Evolutionary conservation across 176 grass and related monocot genomes (phyloP).

Genomic region (Bromus sterilis): DNA sequence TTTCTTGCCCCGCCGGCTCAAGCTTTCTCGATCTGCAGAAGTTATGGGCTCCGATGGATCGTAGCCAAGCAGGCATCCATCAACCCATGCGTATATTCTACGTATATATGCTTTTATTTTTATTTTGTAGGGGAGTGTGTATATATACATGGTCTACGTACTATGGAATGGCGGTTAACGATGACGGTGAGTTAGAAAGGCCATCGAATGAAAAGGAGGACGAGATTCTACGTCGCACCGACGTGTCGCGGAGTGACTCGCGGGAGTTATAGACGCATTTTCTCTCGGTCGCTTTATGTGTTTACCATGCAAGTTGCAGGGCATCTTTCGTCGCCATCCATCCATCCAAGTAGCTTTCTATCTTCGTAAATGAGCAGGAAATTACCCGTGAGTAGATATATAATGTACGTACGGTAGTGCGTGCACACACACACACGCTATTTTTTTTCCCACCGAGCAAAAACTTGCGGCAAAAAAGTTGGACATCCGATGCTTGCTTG

Average conservation of each 20-base stretch:
- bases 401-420: neutral
- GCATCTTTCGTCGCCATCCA: conserved; percentile 20
- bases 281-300: neutral
- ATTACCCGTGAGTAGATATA: neutral
- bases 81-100: neutral
- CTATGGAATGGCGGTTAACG: too few relatives aligned
- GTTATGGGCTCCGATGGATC: too few relatives aligned
- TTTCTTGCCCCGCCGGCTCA: neutral
- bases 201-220: neutral
- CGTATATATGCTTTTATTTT: too few relatives aligned
- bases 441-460: neutral
- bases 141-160: too few relatives aligned
- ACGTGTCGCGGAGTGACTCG: conserved; percentile 21
- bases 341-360: neutral
- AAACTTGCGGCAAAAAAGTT: neutral
- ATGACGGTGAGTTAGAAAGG: neutral
- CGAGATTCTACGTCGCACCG: neutral
- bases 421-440: neutral
- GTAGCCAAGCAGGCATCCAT: neutral
- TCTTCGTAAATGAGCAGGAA: neutral
- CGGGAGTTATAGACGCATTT: neutral
- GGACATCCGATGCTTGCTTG: conserved; percentile 23
- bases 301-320: neutral
- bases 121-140: too few relatives aligned
- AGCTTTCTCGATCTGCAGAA: neutral